Percentiles rank a stretch among this genome's conserved stretches.
These are phyloP conservation scores for Lentinus tigrinus DNA, from an alignment of 768 basidiomycete species.

Conservation along the genomic window DNA sequence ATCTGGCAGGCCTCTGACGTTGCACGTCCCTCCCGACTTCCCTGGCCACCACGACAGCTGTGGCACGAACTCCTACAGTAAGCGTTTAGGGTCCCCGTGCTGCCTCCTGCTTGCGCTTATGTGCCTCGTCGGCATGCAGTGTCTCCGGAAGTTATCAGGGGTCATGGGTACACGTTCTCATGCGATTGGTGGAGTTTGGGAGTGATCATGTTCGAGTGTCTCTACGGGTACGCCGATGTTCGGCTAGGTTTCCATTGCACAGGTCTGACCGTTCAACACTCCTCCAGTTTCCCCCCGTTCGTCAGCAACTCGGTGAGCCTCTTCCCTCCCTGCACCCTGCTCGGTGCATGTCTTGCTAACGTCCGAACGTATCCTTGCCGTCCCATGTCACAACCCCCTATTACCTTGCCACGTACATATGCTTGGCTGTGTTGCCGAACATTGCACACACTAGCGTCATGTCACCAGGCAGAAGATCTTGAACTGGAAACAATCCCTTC, in stretches of 20 bases:
- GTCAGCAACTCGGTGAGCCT: slow-evolving; percentile 84
- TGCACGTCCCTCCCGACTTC: slow-evolving; percentile 22
- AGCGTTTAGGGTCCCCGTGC: slow-evolving; percentile 25
- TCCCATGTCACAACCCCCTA: neutral
- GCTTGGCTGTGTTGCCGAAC: neutral
- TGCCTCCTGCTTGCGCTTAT: neutral
- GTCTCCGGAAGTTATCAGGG: slow-evolving; percentile 89
- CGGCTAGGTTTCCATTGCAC: slow-evolving; percentile 4
- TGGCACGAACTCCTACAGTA: slow-evolving; percentile 86
- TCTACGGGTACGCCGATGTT: slow-evolving; percentile 70
- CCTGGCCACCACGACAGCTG: slow-evolving; percentile 45
- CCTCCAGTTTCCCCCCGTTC: slow-evolving; percentile 78
- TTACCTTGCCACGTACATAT: neutral
- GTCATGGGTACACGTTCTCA: slow-evolving; percentile 89
- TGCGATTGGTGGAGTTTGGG: slow-evolving; percentile 99
- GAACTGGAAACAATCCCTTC: slow-evolving; percentile 88
- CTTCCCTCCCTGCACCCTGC: neutral
- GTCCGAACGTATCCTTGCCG: neutral
- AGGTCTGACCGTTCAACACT: slow-evolving; percentile 5
- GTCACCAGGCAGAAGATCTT: slow-evolving; percentile 96
- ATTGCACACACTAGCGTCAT: slow-evolving; percentile 59
- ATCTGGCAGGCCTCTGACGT: slow-evolving; percentile 19
- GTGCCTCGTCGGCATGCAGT: slow-evolving; percentile 42
- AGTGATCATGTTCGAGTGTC: slow-evolving; percentile 94
- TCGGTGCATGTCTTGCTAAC: neutral